Conservation (phyloP, 2,329 filamentous ascomycete genomes). For the Colletotrichum lupini region DNA sequence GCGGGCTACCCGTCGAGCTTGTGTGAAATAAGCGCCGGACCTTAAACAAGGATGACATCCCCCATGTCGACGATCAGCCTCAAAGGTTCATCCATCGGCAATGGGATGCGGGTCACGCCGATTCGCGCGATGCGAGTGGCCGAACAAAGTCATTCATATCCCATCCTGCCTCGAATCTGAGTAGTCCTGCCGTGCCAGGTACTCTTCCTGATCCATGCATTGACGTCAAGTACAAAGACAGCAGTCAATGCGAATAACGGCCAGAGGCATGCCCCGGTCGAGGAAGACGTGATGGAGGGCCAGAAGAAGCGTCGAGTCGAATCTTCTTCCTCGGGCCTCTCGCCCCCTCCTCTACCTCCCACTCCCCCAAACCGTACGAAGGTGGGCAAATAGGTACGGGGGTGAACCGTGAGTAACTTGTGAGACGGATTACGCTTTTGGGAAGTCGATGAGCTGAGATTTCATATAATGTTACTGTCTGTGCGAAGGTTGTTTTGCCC, state of each 20-base stretch:
- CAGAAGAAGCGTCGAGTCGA: background rate
- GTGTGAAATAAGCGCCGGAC: slow-evolving; percentile 12
- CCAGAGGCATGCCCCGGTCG: slow-evolving; percentile 14
- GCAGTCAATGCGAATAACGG: slow-evolving; percentile 28
- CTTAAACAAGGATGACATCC: slow-evolving; percentile 1
- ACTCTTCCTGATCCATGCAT: slow-evolving; percentile 31
- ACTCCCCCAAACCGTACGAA: background rate
- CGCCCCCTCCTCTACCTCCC: background rate
- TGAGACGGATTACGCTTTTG: slow-evolving; percentile 33
- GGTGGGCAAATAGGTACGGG: background rate
- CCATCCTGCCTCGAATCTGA: background rate
- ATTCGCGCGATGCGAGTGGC: slow-evolving; percentile 32
- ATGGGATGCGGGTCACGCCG: background rate
- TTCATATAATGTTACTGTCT: slow-evolving; percentile 25
- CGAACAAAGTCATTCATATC: slow-evolving; percentile 2
- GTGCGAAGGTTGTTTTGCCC: slow-evolving; percentile 34
- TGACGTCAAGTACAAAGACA: slow-evolving; percentile 22
- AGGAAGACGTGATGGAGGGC: background rate
- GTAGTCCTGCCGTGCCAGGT: slow-evolving; percentile 4
- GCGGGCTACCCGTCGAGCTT: slow-evolving; percentile 10
- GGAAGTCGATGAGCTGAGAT: slow-evolving; percentile 33
- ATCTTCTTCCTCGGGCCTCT: background rate
- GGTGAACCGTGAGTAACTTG: slow-evolving; percentile 30
- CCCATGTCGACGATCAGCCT: background rate
- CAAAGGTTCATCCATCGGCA: slow-evolving; percentile 5